Base-by-base conservation (phyloP, 2,329 filamentous ascomycete genomes). In the Fusarium sublunatum region DNA sequence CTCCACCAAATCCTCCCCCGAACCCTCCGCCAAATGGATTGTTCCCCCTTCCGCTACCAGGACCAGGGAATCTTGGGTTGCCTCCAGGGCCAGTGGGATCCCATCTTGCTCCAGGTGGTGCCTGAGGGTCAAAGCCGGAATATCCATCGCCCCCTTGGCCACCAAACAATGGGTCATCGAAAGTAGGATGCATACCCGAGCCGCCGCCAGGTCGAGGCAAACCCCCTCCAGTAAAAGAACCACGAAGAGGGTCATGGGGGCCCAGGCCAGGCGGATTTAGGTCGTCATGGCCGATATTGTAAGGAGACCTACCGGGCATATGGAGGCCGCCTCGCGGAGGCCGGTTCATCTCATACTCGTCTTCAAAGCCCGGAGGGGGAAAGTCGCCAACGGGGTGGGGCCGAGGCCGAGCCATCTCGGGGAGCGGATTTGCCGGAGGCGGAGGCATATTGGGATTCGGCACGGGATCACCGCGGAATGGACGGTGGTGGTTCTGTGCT, bases 131-230 rank as follows among this genome's bases (percentile, higher is more conserved):
- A 70, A 74, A 76, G 2, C 65, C 72, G 3, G 60, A 68, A 6
- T 62, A 55, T 7, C 63, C 69, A 0, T 79, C 81, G 12, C 53
- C 46, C 31, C 77, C 76, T 12, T 76, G 79, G 2, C 76, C 76
- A 9, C 79, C 79, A 73, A 97, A 97, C 43, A 97, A 77, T 7
- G 92, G 92, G 72, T 98, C 93, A 69, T 97, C 92, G 74, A 97
- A 95, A 0, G 93, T 96, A 1, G 95, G 95, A 76, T 97, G 91
- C 95, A 99, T 99, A 1, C 95, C 95, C 11, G 90, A 88, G 10
- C 84, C 84, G 19, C 88, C 85, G 12, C 86, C 85, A 1, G 82
- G 81, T n/a, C 82, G 78, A 22, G 82, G 81, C 6, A 87, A 76
- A 0, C 86, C 83, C n/a, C 85, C 82, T 28, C 86, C 85, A 7